A percentile compares a stretch with the other conserved stretches of the same genome.
Evolutionary conservation across 768 basidiomycete genomes (phyloP).

Genomic region (Suillus hirtellus): DNA sequence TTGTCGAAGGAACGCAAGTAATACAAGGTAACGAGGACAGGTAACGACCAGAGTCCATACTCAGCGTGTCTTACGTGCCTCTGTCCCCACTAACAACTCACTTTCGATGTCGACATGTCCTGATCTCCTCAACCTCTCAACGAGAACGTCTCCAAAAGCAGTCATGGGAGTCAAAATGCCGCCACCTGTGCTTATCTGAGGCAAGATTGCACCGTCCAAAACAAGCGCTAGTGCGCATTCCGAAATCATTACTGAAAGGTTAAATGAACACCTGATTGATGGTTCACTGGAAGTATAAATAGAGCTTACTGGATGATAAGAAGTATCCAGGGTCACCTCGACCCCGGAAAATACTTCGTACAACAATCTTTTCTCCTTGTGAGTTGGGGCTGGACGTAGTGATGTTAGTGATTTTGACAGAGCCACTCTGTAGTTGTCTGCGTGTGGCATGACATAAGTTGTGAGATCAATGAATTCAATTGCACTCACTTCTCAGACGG

Average conservation of each 20-base stretch:
- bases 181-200: constrained; percentile 59
- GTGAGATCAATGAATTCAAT: constrained; percentile 24
- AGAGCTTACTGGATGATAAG: constrained; percentile 50
- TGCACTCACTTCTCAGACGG: constrained; percentile 58
- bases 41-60: neutral
- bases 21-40: neutral
- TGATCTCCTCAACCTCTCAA: constrained; percentile 62
- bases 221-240: constrained; percentile 78
- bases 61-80: constrained; percentile 16
- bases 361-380: constrained; percentile 39
- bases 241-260: constrained; percentile 63
- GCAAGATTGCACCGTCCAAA: constrained; percentile 54
- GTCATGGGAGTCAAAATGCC: constrained; percentile 84
- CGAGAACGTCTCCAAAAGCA: constrained; percentile 76
- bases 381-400: constrained; percentile 57
- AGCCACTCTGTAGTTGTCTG: constrained; percentile 63
- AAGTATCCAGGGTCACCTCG: constrained; percentile 79
- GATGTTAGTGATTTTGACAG: constrained; percentile 64
- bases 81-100: constrained; percentile 33
- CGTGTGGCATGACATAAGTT: neutral
- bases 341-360: constrained; percentile 62
- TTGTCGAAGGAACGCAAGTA: neutral
- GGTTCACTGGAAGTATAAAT: constrained; percentile 1
- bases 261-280: constrained; percentile 10
- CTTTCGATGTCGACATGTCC: constrained; percentile 60